phyloP scores from a whole-genome alignment of 2,329 filamentous ascomycete species.

The Hyphodiscus sp. region DNA sequence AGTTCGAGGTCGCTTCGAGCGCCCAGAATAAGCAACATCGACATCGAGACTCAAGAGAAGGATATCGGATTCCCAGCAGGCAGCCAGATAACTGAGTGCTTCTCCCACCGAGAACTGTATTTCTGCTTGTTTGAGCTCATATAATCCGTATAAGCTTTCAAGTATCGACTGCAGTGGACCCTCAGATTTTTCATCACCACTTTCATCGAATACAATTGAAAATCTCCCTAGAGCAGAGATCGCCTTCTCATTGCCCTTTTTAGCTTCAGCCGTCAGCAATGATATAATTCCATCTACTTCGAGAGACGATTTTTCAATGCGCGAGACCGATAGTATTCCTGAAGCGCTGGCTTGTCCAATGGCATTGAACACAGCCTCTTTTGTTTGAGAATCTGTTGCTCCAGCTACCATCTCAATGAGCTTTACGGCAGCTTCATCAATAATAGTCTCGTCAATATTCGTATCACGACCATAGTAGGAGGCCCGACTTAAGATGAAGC shows the following conservation, averaged over 20 bases:
- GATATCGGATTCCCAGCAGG: slow-evolving; percentile 77
- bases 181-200: slow-evolving; percentile 28
- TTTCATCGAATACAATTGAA: slow-evolving; percentile 52
- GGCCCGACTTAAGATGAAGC: slow-evolving; percentile 50
- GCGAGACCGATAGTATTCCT: slow-evolving; percentile 36
- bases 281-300: slow-evolving; percentile 41
- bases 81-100: slow-evolving; percentile 70
- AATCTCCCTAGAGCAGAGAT: slow-evolving; percentile 76
- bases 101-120: slow-evolving; percentile 88
- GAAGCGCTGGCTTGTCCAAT: slow-evolving; percentile 58
- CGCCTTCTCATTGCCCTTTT: slow-evolving; percentile 74
- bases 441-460: slow-evolving; percentile 30
- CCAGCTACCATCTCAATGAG: slow-evolving; percentile 46
- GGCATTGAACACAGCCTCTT: slow-evolving; percentile 49
- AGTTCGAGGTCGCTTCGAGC: slow-evolving; percentile 34
- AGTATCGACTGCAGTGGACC: slow-evolving; percentile 49
- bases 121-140: slow-evolving; percentile 80
- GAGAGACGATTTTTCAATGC: slow-evolving; percentile 17
- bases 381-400: slow-evolving; percentile 48
- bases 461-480: slow-evolving; percentile 40
- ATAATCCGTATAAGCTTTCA: slow-evolving; percentile 64
- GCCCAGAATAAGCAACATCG: slow-evolving; percentile 43
- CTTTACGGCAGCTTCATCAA: slow-evolving; percentile 36
- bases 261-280: slow-evolving; percentile 61
- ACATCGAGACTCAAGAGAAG: slow-evolving; percentile 72